A percentile compares a stretch with the other conserved stretches of the same genome.
phyloP scores from a whole-genome alignment of 2,329 filamentous ascomycete species.

The Ophiostoma sp. region DNA sequence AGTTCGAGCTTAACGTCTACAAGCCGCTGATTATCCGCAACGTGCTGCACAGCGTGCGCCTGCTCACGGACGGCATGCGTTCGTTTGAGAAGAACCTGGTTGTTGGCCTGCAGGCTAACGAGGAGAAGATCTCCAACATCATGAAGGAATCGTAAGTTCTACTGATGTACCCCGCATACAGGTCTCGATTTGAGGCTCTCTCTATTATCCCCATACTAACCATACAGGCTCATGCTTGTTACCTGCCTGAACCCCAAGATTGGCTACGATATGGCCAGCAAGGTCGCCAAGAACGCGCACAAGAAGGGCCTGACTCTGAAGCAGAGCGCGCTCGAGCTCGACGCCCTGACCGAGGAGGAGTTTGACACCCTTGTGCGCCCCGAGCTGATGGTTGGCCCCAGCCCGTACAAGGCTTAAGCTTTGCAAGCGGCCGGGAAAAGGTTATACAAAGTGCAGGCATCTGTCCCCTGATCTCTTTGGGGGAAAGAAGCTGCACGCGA shows the following conservation, averaged over 20 bases:
- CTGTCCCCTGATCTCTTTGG: not conserved
- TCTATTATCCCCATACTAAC: conserved; percentile 15
- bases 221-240: conserved; percentile 84
- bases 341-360: conserved; percentile 80
- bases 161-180: not conserved
- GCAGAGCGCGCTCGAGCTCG: conserved; percentile 86
- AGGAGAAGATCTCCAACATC: conserved; percentile 82
- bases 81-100: conserved; percentile 95
- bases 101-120: conserved; percentile 81
- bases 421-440: not conserved
- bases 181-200: too few species aligned
- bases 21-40: conserved; percentile 96
- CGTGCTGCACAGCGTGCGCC: conserved; percentile 82
- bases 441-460: not conserved
- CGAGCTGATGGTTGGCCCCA: conserved; percentile 90
- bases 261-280: conserved; percentile 93
- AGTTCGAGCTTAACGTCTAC: conserved; percentile 99
- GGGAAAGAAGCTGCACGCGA: not conserved
- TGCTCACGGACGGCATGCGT: conserved; percentile 86
- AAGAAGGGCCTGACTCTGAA: conserved; percentile 96
- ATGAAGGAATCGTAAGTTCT: conserved; percentile 81
- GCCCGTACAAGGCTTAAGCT: conserved; percentile 47
- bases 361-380: conserved; percentile 87
- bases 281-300: conserved; percentile 97
- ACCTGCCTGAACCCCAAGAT: conserved; percentile 97